phyloP scores from a whole-genome alignment of 73 alveolate species.

The Paramecium sonneborni region DNA sequence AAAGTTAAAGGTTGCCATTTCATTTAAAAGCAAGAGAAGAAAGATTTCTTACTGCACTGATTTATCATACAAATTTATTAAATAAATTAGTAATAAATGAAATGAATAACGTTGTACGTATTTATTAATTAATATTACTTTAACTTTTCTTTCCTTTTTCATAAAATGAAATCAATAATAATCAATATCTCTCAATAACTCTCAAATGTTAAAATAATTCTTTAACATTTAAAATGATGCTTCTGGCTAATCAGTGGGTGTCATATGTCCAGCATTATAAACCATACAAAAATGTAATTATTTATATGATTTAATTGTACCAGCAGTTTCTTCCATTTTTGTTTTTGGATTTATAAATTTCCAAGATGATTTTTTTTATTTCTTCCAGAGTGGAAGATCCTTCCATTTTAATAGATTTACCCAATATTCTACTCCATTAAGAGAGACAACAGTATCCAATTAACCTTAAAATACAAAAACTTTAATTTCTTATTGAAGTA shows the following conservation, averaged over 20 bases:
- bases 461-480: slow-evolving; percentile 35
- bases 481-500: background rate
- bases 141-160: background rate
- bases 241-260: slow-evolving; percentile 90
- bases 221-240: slow-evolving; percentile 77
- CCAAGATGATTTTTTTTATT: background rate
- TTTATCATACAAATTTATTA: background rate
- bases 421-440: background rate
- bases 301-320: background rate
- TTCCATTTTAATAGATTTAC: background rate
- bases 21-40: background rate
- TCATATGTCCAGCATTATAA: slow-evolving; percentile 93
- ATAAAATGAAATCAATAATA: background rate
- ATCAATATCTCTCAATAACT: background rate
- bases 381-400: background rate
- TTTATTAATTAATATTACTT: too few relatives aligned
- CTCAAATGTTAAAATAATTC: slow-evolving; percentile 73
- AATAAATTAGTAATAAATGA: background rate
- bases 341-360: background rate
- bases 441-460: slow-evolving; percentile 36
- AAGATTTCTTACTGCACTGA: background rate
- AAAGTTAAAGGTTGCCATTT: background rate
- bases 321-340: background rate
- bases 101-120: too few relatives aligned
- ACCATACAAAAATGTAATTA: slow-evolving; percentile 62